Percentiles rank a stretch among this genome's conserved stretches.
phyloP scores from a whole-genome alignment of 768 basidiomycete species.

The Lentinus brumalis region DNA sequence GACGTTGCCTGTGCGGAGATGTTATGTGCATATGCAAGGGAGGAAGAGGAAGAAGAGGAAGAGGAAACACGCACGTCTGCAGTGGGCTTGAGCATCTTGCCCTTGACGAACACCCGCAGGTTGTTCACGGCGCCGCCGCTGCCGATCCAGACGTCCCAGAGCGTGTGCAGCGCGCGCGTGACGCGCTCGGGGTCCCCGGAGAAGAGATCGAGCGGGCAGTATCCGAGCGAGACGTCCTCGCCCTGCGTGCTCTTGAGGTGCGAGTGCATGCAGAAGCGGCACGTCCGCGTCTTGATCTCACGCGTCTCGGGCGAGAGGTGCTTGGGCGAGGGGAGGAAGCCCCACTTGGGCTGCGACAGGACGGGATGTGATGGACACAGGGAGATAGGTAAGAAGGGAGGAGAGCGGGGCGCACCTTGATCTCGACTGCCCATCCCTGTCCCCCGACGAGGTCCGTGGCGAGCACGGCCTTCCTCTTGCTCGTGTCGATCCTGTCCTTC shows the following conservation, averaged over 20 bases:
- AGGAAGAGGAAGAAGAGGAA: neutral
- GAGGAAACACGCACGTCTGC: slow-evolving; percentile 33
- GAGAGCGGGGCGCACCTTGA: slow-evolving; percentile 68
- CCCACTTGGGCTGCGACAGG: slow-evolving; percentile 90
- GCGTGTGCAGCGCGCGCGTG: slow-evolving; percentile 57
- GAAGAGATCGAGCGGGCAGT: slow-evolving; percentile 92
- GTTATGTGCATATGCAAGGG: neutral
- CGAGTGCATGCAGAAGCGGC: slow-evolving; percentile 91
- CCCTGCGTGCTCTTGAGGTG: slow-evolving; percentile 49
- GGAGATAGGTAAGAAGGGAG: neutral
- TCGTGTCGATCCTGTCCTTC: slow-evolving; percentile 61
- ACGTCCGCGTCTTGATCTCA: slow-evolving; percentile 66
- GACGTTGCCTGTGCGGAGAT: slow-evolving; percentile 2
- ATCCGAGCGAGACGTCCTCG: slow-evolving; percentile 45
- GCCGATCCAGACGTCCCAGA: slow-evolving; percentile 75
- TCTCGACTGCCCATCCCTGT: slow-evolving; percentile 74
- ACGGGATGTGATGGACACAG: neutral
- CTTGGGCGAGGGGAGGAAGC: slow-evolving; percentile 70
- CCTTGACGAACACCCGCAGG: slow-evolving; percentile 75
- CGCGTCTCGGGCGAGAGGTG: slow-evolving; percentile 64
- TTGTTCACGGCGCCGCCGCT: slow-evolving; percentile 77
- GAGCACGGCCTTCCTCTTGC: slow-evolving; percentile 59
- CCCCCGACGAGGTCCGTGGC: slow-evolving; percentile 81
- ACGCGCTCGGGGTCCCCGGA: slow-evolving; percentile 68
- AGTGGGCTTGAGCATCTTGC: slow-evolving; percentile 58